Conservation (phyloP, 176 grass and related monocot genomes). For the Alopecurus myosuroides region DNA sequence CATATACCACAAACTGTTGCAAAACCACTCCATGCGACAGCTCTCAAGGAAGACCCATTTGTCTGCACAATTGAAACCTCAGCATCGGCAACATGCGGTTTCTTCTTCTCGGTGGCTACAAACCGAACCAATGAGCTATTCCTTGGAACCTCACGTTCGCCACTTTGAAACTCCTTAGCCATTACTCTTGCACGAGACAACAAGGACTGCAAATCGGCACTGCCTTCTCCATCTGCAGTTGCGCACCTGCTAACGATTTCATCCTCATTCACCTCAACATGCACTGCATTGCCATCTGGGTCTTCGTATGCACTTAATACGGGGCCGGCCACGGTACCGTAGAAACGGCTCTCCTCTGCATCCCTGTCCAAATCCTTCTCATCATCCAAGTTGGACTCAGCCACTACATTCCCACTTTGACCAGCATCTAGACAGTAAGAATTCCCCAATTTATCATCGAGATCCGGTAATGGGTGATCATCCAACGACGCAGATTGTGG, state of each 20-base stretch:
- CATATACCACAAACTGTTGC: slow-evolving; percentile 27
- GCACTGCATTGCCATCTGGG: background rate
- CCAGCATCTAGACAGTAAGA: background rate
- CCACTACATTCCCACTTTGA: background rate
- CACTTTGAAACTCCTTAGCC: slow-evolving; percentile 6
- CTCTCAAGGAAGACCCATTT: background rate
- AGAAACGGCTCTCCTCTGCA: slow-evolving; percentile 9
- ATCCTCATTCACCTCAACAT: slow-evolving; percentile 29
- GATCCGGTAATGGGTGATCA: background rate
- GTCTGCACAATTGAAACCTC: background rate
- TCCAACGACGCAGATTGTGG: background rate
- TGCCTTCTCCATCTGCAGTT: background rate
- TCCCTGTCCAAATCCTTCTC: slow-evolving; percentile 1
- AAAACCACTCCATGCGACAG: slow-evolving; percentile 17
- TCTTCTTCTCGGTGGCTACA: background rate
- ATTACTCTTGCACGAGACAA: slow-evolving; percentile 24
- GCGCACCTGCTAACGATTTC: slow-evolving; percentile 22
- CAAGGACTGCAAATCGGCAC: background rate
- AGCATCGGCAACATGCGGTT: background rate
- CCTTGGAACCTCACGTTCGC: background rate
- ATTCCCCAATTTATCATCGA: background rate
- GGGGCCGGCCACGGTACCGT: background rate
- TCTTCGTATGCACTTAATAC: slow-evolving; percentile 22
- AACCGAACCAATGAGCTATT: slow-evolving; percentile 16
- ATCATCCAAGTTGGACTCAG: background rate